These are phyloP conservation scores for Geotrichum australiense DNA, from an alignment of 1,139 yeast genomes.

Conservation along the genomic window DNA sequence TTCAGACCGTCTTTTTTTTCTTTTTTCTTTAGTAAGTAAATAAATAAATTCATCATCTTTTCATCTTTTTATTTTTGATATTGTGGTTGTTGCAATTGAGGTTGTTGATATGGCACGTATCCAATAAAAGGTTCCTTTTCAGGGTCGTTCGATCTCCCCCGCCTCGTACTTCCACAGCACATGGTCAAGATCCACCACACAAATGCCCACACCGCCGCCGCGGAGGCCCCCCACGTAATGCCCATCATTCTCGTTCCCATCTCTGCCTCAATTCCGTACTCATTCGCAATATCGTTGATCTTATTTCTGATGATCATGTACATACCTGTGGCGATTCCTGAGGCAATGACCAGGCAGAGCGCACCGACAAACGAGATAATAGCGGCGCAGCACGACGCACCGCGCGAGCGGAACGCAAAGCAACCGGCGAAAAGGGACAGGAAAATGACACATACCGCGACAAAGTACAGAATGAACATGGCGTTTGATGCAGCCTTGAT, in stretches of 20 bases:
- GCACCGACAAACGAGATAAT: slow-evolving; percentile 28
- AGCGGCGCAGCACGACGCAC: slow-evolving; percentile 33
- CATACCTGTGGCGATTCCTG: slow-evolving; percentile 43
- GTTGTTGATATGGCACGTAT: slow-evolving; percentile 22
- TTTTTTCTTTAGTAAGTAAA: too few species aligned
- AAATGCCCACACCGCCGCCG: slow-evolving; percentile 34
- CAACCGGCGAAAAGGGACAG: slow-evolving; percentile 39
- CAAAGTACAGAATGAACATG: slow-evolving; percentile 42
- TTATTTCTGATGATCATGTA: slow-evolving; percentile 34
- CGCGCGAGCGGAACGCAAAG: slow-evolving; percentile 35
- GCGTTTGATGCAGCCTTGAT: slow-evolving; percentile 40
- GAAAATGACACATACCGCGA: slow-evolving; percentile 39
- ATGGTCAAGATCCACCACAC: slow-evolving; percentile 39
- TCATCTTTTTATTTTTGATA: too few species aligned
- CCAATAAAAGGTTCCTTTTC: slow-evolving; percentile 30
- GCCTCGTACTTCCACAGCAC: slow-evolving; percentile 38
- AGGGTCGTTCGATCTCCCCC: slow-evolving; percentile 15
- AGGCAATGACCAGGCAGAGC: slow-evolving; percentile 27
- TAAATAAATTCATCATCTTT: not conserved
- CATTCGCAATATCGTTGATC: slow-evolving; percentile 34
- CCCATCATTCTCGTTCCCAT: slow-evolving; percentile 36
- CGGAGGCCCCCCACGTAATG: slow-evolving; percentile 43
- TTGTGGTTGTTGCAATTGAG: not conserved
- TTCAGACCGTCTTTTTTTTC: too few species aligned
- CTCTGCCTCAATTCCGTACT: slow-evolving; percentile 39